These are phyloP conservation scores for Hydnomerulius pinastri DNA, from an alignment of 768 basidiomycete genomes.

Conservation along the genomic window DNA sequence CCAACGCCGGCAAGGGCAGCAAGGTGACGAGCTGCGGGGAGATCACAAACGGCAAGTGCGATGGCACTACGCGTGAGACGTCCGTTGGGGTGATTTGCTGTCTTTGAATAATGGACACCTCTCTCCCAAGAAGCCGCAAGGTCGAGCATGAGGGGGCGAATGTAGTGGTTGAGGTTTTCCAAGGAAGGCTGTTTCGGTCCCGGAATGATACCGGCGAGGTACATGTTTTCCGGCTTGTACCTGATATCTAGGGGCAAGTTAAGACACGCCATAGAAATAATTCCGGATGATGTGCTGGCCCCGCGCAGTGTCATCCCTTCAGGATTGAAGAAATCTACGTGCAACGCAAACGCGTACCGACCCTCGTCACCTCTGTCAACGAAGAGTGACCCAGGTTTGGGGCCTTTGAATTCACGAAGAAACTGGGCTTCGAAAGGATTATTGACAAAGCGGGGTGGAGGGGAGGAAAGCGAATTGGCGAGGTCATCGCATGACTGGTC, in stretches of 20 bases:
- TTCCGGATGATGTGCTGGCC: slow-evolving; percentile 23
- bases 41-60: slow-evolving; percentile 34
- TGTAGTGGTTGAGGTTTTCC: slow-evolving; percentile 36
- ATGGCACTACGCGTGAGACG: slow-evolving; percentile 25
- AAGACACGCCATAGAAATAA: slow-evolving; percentile 16
- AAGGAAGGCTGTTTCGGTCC: slow-evolving; percentile 36
- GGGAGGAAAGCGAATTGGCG: neutral
- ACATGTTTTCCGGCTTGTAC: slow-evolving; percentile 42
- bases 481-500: neutral
- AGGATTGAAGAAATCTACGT: slow-evolving; percentile 40
- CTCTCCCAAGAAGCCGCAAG: slow-evolving; percentile 29
- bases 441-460: slow-evolving; percentile 1
- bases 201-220: slow-evolving; percentile 37
- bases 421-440: slow-evolving; percentile 24
- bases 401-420: slow-evolving; percentile 30
- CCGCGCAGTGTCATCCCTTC: slow-evolving; percentile 26
- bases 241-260: slow-evolving; percentile 38
- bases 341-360: slow-evolving; percentile 31
- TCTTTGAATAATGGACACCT: slow-evolving; percentile 28
- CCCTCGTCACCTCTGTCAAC: slow-evolving; percentile 21
- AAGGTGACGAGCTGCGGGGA: slow-evolving; percentile 34
- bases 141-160: slow-evolving; percentile 38
- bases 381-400: slow-evolving; percentile 4
- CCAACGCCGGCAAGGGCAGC: slow-evolving; percentile 15
- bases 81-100: slow-evolving; percentile 17